A percentile compares a stretch with the other conserved stretches of the same genome.
Evolutionary conservation across 257 asterid species (phyloP).

Genomic region (Lavandula angustifolia): DNA sequence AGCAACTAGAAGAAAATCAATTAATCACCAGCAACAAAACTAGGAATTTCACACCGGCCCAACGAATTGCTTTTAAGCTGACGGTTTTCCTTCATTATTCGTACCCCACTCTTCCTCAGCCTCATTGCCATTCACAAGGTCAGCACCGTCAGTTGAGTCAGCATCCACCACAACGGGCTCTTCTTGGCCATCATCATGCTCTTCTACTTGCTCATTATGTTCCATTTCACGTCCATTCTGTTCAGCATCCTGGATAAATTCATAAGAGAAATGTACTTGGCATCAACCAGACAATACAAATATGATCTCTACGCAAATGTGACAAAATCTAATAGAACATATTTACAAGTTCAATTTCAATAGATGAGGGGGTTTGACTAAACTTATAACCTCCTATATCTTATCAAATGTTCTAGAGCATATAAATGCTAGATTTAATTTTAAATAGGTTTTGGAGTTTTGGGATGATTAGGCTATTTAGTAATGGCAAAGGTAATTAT

Average conservation of each 20-base stretch:
- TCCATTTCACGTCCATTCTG: conserved; percentile 65
- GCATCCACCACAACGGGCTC: conserved; percentile 90
- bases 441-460: not conserved
- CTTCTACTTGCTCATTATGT: conserved; percentile 50
- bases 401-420: not conserved
- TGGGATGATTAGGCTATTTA: not conserved
- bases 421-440: not conserved
- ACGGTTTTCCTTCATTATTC: conserved; percentile 90
- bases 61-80: conserved; percentile 98
- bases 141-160: conserved; percentile 89
- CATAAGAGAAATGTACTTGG: conserved; percentile 7
- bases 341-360: not conserved
- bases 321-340: not conserved
- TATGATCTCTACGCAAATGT: not conserved
- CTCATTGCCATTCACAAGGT: conserved; percentile 75
- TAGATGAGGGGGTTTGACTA: too few species aligned
- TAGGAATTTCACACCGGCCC: conserved; percentile 80
- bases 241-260: conserved; percentile 44
- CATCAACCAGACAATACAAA: conserved; percentile 15
- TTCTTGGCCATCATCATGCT: conserved; percentile 72
- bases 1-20: conserved; percentile 61
- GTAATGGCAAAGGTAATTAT: not conserved
- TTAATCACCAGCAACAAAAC: conserved; percentile 88
- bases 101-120: conserved; percentile 99
- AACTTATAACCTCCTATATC: not conserved